Evolutionary conservation across 202 grass and related monocot genomes (phyloP).

Genomic region (Zoysia matrella): DNA sequence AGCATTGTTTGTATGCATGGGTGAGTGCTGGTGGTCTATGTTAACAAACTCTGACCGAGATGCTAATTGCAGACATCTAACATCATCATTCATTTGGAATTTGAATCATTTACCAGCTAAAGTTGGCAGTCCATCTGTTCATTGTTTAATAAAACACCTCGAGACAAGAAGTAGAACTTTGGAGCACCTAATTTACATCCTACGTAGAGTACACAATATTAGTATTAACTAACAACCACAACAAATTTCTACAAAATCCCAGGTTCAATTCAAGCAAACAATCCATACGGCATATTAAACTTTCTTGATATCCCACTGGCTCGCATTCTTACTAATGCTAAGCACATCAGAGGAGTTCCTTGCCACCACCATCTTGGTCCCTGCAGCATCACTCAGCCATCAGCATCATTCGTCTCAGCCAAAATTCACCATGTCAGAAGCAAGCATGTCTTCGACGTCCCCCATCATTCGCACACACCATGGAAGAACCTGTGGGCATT

Average conservation of each 20-base stretch:
- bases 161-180: neutral
- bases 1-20: neutral
- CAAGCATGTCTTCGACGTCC: neutral
- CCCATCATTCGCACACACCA: conserved; percentile 17
- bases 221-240: neutral
- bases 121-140: neutral
- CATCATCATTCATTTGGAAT: neutral
- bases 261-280: neutral
- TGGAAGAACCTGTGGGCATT: conserved; percentile 52
- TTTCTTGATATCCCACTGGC: conserved; percentile 74
- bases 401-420: neutral
- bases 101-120: neutral
- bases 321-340: no score
- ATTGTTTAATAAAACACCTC: neutral
- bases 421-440: neutral
- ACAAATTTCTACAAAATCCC: neutral
- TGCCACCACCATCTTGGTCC: no score
- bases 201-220: neutral
- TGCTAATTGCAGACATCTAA: neutral
- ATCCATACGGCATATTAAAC: conserved; percentile 78
- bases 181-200: neutral
- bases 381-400: neutral
- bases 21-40: neutral
- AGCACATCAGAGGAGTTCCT: no score
- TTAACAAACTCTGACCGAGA: neutral